Evolutionary conservation across 2,329 filamentous ascomycete species (phyloP).

Genomic region (Neopestalotiopsis clavispora): DNA sequence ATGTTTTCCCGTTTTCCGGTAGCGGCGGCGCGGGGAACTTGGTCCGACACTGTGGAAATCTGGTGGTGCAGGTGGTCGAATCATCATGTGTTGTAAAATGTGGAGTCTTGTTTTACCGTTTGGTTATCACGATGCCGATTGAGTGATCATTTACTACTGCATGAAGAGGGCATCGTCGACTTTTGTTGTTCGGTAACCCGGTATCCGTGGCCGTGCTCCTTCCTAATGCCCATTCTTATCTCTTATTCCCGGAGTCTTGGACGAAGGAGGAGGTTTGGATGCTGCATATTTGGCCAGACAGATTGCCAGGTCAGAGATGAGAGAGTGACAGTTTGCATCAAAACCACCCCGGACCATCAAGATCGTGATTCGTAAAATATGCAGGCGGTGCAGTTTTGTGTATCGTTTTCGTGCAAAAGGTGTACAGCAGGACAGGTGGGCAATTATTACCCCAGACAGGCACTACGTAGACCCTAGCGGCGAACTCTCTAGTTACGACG

Average conservation of each 20-base stretch:
- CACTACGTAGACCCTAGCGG: conserved; percentile 16
- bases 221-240: not conserved
- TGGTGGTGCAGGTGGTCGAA: not conserved
- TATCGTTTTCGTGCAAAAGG: not conserved
- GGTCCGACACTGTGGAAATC: conserved; percentile 2
- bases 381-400: not conserved
- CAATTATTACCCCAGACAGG: conserved; percentile 13
- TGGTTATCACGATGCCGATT: conserved; percentile 1
- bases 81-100: not conserved
- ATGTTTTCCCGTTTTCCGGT: conserved; percentile 8
- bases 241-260: not conserved
- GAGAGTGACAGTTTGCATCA: not conserved
- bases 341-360: not conserved
- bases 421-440: not conserved
- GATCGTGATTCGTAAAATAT: not conserved
- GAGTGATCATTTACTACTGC: not conserved
- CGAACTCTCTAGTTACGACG: conserved; percentile 6
- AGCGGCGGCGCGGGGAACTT: conserved; percentile 5
- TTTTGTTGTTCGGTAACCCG: not conserved
- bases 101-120: not conserved
- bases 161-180: not conserved
- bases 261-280: not conserved
- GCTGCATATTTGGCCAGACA: not conserved
- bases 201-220: not conserved
- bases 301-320: not conserved